phyloP scores from a whole-genome alignment of 2,329 filamentous ascomycete species.

The Penicillium sp. region DNA sequence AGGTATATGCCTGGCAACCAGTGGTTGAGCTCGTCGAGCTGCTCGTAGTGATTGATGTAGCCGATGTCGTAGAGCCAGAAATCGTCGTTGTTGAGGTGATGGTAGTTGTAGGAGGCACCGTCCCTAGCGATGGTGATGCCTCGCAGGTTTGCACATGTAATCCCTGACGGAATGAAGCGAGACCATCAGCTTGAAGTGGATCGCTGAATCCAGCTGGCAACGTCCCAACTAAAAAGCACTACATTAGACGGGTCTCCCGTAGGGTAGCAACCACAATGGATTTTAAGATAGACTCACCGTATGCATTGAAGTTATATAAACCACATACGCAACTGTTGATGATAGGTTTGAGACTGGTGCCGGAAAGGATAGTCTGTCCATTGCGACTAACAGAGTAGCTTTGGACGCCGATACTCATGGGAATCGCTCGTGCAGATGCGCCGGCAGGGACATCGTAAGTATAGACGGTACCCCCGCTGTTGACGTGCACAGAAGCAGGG shows the following conservation, averaged over 20 bases:
- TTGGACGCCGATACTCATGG: conserved; percentile 55
- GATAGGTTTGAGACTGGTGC: conserved; percentile 55
- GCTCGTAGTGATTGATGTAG: not conserved
- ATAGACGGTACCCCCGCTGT: conserved; percentile 50
- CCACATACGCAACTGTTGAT: conserved; percentile 53
- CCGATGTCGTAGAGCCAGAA: not conserved
- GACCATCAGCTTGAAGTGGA: conserved; percentile 25
- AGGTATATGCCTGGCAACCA: not conserved
- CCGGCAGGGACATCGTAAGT: conserved; percentile 54
- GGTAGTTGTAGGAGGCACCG: conserved; percentile 14
- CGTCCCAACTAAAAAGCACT: conserved; percentile 25
- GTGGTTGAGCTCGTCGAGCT: not conserved
- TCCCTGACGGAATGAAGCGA: conserved; percentile 28
- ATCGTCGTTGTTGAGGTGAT: conserved; percentile 12
- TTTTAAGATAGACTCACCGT: conserved; percentile 51
- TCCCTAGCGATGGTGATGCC: conserved; percentile 30
- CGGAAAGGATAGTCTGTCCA: conserved; percentile 48
- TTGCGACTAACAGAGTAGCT: conserved; percentile 52
- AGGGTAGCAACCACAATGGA: conserved; percentile 39
- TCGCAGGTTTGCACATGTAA: conserved; percentile 28
- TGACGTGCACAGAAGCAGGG: conserved; percentile 51
- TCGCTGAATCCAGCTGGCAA: conserved; percentile 28
- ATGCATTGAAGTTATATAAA: conserved; percentile 62
- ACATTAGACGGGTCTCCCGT: not conserved
- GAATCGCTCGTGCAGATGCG: conserved; percentile 49